phyloP scores from a whole-genome alignment of 2,329 filamentous ascomycete species.

The Penicillium sp. region DNA sequence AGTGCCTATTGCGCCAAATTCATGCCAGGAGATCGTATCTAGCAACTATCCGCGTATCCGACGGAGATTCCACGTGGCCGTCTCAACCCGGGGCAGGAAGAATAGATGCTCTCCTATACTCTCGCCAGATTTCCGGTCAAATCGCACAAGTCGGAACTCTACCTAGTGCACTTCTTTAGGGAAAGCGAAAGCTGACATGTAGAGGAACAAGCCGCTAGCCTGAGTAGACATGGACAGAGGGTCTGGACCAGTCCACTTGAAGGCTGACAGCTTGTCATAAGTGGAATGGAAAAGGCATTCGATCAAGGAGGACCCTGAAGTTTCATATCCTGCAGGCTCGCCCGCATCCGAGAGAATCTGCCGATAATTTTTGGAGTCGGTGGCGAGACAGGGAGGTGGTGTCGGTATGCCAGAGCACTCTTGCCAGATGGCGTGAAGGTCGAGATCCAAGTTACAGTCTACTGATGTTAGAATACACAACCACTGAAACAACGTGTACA shows the following conservation, averaged over 20 bases:
- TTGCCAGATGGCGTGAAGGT: constrained; percentile 4
- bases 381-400: constrained; percentile 5
- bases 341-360: neutral
- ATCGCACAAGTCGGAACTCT: neutral
- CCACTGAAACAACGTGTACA: neutral
- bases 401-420: constrained; percentile 2
- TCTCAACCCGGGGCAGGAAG: constrained; percentile 5
- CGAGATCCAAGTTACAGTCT: constrained; percentile 5
- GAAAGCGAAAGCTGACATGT: neutral
- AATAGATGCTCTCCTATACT: constrained; percentile 3
- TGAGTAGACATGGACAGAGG: neutral
- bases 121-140: neutral
- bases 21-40: constrained; percentile 1
- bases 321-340: neutral
- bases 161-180: neutral
- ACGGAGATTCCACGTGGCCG: constrained; percentile 1
- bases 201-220: neutral
- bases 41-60: constrained; percentile 2
- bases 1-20: neutral
- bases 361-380: neutral
- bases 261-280: neutral
- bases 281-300: neutral
- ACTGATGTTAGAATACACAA: neutral
- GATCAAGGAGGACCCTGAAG: neutral
- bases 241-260: neutral